Percentiles rank a stretch among this genome's conserved stretches.
These are phyloP conservation scores for Trametopsis cervina DNA, from an alignment of 768 basidiomycete species.

Conservation along the genomic window DNA sequence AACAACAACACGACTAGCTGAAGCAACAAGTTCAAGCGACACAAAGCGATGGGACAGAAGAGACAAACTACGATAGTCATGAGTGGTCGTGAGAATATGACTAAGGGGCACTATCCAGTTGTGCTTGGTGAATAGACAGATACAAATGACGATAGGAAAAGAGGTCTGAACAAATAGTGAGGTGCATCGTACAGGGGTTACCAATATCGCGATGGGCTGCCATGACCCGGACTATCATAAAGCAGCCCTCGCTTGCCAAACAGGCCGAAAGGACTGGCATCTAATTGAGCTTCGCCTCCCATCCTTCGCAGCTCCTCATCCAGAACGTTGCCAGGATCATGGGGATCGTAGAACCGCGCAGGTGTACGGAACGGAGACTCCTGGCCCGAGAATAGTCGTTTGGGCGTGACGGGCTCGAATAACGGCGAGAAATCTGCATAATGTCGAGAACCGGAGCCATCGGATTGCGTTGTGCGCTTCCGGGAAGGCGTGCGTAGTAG, in stretches of 20 bases:
- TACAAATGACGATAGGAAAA: not conserved
- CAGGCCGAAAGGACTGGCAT: conserved; percentile 61
- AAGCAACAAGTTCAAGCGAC: conserved; percentile 10
- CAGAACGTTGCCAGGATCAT: conserved; percentile 59
- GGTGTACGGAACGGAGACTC: conserved; percentile 38
- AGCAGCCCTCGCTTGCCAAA: conserved; percentile 55
- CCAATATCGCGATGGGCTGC: conserved; percentile 44
- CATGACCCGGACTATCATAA: conserved; percentile 67
- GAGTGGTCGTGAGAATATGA: not conserved
- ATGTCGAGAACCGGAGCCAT: conserved; percentile 8
- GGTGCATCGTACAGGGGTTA: conserved; percentile 4
- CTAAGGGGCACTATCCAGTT: not conserved
- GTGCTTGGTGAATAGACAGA: not conserved
- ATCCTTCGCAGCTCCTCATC: conserved; percentile 65
- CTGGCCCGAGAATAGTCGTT: conserved; percentile 30
- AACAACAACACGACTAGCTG: conserved; percentile 5
- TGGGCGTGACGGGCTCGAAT: conserved; percentile 38
- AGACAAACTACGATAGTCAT: not conserved
- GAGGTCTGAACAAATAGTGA: not conserved
- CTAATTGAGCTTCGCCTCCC: conserved; percentile 25
- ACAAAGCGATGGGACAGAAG: conserved; percentile 11
- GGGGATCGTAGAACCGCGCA: conserved; percentile 58
- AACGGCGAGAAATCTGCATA: conserved; percentile 14
- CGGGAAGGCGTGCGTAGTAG: conserved; percentile 40
- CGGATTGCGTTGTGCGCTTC: conserved; percentile 27